Evolutionary conservation across 2,329 filamentous ascomycete genomes (phyloP).

Genomic region (Plenodomus biglobosus): DNA sequence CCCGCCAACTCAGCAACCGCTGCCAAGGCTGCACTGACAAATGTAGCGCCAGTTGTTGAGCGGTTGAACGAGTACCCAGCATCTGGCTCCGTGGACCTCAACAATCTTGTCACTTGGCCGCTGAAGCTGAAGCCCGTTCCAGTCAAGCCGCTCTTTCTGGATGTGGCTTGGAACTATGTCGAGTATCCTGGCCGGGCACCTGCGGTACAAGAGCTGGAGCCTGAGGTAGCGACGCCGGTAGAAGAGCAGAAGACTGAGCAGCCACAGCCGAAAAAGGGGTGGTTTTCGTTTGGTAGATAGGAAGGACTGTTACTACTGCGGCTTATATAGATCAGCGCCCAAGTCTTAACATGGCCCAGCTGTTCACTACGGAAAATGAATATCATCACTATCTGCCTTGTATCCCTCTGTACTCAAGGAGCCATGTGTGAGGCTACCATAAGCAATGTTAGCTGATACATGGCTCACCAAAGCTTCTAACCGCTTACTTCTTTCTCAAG

Average conservation of each 20-base stretch:
- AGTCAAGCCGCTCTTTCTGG: slow-evolving; percentile 92
- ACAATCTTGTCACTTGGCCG: slow-evolving; percentile 82
- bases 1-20: slow-evolving; percentile 52
- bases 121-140: slow-evolving; percentile 80
- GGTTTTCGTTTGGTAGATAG: slow-evolving; percentile 55
- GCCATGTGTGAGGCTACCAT: too few species aligned
- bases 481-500: too few species aligned
- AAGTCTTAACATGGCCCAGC: too few species aligned
- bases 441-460: too few species aligned
- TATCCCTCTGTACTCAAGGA: too few species aligned
- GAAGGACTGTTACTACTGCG: background rate
- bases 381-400: too few species aligned
- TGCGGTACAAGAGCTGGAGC: slow-evolving; percentile 30
- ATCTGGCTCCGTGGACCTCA: slow-evolving; percentile 67
- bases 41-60: slow-evolving; percentile 67
- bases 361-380: too few species aligned
- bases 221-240: slow-evolving; percentile 24
- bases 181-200: slow-evolving; percentile 72
- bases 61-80: slow-evolving; percentile 73
- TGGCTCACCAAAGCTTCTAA: too few species aligned
- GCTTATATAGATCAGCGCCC: too few species aligned
- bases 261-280: slow-evolving; percentile 52
- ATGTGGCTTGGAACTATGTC: slow-evolving; percentile 97
- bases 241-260: slow-evolving; percentile 36
- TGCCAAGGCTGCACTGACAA: slow-evolving; percentile 48